phyloP scores from a whole-genome alignment of 2,329 filamentous ascomycete genomes.

The Dactylellina sp. region DNA sequence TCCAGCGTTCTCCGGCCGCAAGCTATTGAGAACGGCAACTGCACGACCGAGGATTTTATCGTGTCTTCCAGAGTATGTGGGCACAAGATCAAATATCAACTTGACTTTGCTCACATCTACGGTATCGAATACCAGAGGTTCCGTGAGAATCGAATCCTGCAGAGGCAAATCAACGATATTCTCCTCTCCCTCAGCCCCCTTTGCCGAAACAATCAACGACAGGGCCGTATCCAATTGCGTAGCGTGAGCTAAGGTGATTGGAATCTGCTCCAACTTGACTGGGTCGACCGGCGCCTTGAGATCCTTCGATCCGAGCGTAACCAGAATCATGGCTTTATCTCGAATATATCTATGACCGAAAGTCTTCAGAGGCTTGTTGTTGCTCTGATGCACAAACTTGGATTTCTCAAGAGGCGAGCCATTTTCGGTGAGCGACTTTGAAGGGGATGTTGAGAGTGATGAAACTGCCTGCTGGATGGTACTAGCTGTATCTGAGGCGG shows the following conservation, averaged over 20 bases:
- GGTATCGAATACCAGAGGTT: slow-evolving; percentile 90
- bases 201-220: slow-evolving; percentile 88
- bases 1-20: slow-evolving; percentile 83
- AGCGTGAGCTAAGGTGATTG: slow-evolving; percentile 85
- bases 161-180: slow-evolving; percentile 92
- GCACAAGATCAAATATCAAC: slow-evolving; percentile 91
- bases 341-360: slow-evolving; percentile 96
- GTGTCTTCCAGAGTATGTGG: slow-evolving; percentile 85
- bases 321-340: slow-evolving; percentile 82
- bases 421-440: slow-evolving; percentile 60
- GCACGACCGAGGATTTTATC: slow-evolving; percentile 88
- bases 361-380: slow-evolving; percentile 85
- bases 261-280: slow-evolving; percentile 88
- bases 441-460: slow-evolving; percentile 46
- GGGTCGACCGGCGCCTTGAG: slow-evolving; percentile 82
- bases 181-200: slow-evolving; percentile 84
- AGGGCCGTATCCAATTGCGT: slow-evolving; percentile 95
- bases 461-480: slow-evolving; percentile 44
- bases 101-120: slow-evolving; percentile 83
- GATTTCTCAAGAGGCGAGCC: slow-evolving; percentile 63
- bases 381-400: slow-evolving; percentile 64
- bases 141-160: slow-evolving; percentile 91
- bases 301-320: slow-evolving; percentile 95
- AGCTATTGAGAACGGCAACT: slow-evolving; percentile 85
- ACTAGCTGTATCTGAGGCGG: slow-evolving; percentile 61